Percentiles rank a stretch among this genome's conserved stretches.
phyloP scores from a whole-genome alignment of 2,329 filamentous ascomycete genomes.

The Hymenoscyphus fraxineus region DNA sequence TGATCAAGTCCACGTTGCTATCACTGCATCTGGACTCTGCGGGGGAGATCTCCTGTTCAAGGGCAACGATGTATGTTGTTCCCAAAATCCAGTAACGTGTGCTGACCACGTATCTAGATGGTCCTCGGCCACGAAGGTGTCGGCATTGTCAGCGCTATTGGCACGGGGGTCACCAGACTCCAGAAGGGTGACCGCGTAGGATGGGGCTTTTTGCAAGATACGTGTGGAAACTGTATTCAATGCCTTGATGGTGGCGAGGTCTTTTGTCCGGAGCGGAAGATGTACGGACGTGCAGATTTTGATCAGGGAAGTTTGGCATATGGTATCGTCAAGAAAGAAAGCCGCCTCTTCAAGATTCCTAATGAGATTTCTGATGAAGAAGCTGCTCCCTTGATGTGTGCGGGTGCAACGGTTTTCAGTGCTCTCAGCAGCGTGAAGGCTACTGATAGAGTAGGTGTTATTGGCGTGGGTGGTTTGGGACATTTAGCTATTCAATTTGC shows the following conservation, averaged over 20 bases:
- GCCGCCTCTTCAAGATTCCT: constrained; percentile 47
- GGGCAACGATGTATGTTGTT: constrained; percentile 21
- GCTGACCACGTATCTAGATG: constrained; percentile 19
- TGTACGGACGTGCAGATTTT: constrained; percentile 40
- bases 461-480: constrained; percentile 57
- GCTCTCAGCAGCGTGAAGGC: constrained; percentile 39
- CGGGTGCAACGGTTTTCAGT: constrained; percentile 57
- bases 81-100: background rate
- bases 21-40: constrained; percentile 64
- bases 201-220: constrained; percentile 41
- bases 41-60: constrained; percentile 48
- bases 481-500: constrained; percentile 46
- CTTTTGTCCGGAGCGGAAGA: constrained; percentile 38
- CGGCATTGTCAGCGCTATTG: constrained; percentile 39
- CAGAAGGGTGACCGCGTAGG: constrained; percentile 43
- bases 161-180: constrained; percentile 38
- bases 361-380: constrained; percentile 44
- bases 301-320: constrained; percentile 45
- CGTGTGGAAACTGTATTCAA: constrained; percentile 41
- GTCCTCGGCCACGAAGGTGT: constrained; percentile 47
- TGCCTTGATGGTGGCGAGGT: constrained; percentile 41
- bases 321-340: constrained; percentile 37
- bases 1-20: constrained; percentile 55
- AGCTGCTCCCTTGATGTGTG: constrained; percentile 68
- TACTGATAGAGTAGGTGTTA: constrained; percentile 32